Evolutionary conservation across 163 green algal species (phyloP).

Genomic region (Picocystis sp.): DNA sequence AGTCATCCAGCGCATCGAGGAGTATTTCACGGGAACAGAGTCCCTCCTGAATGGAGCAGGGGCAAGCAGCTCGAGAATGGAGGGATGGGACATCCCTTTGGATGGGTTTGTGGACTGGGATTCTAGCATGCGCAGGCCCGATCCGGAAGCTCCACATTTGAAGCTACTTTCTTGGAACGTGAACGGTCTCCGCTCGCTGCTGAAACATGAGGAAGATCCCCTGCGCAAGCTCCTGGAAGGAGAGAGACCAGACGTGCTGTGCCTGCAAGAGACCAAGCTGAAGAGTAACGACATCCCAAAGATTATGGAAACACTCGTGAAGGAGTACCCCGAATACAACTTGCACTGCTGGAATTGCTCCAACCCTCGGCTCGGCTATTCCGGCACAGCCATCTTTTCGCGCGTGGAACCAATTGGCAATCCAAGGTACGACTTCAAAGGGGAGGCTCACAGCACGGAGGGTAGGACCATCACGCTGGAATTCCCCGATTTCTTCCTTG

Average conservation of each 20-base stretch:
- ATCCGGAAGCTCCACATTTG: too few species aligned
- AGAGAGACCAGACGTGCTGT: slow-evolving; percentile 47
- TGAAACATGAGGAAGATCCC: slow-evolving; percentile 38
- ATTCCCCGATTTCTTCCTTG: slow-evolving; percentile 16
- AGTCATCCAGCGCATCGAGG: too few species aligned
- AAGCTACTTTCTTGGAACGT: slow-evolving; percentile 62
- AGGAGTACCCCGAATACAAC: slow-evolving; percentile 25
- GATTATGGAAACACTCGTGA: slow-evolving; percentile 8
- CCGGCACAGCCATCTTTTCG: slow-evolving; percentile 13
- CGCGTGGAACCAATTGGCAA: slow-evolving; percentile 14
- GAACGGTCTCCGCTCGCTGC: slow-evolving; percentile 38
- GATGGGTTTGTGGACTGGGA: too few species aligned
- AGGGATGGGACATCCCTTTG: too few species aligned
- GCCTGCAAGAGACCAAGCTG: slow-evolving; percentile 36
- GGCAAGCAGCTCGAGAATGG: too few species aligned
- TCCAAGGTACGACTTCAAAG: slow-evolving; percentile 9
- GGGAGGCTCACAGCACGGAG: slow-evolving; percentile 14
- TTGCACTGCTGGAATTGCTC: slow-evolving; percentile 40
- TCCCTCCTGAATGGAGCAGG: too few species aligned
- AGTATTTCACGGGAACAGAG: too few species aligned
- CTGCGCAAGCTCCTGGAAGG: slow-evolving; percentile 28
- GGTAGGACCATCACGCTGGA: slow-evolving; percentile 21
- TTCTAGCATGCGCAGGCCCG: too few species aligned
- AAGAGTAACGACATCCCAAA: neutral
- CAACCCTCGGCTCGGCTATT: slow-evolving; percentile 19